A percentile compares a stretch with the other conserved stretches of the same genome.
phyloP scores from a whole-genome alignment of 352 stramenopile species.

The Pythium brassicae region DNA sequence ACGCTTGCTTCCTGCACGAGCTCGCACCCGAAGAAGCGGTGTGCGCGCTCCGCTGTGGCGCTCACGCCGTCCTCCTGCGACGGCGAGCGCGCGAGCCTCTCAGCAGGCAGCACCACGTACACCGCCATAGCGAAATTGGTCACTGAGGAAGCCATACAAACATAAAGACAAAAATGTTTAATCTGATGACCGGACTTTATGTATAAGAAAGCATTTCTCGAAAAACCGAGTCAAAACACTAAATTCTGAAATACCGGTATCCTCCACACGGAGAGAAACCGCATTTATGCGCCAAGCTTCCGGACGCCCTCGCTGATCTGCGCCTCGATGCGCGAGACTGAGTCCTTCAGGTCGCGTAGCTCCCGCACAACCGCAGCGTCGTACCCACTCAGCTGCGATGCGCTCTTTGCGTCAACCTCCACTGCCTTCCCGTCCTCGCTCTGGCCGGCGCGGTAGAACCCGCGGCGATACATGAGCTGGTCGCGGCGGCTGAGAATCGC shows the following conservation, averaged over 20 bases:
- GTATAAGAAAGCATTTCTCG: neutral
- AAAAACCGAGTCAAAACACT: neutral
- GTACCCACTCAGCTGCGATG: neutral
- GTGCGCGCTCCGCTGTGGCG: constrained; percentile 28
- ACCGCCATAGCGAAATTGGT: neutral
- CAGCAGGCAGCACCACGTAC: constrained; percentile 44
- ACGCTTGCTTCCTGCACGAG: constrained; percentile 88
- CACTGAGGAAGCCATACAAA: neutral
- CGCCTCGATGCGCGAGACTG: constrained; percentile 19
- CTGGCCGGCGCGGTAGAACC: neutral
- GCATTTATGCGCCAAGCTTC: neutral
- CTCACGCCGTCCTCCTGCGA: constrained; percentile 43
- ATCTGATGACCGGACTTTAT: neutral
- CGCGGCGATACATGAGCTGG: constrained; percentile 25
- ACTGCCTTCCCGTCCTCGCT: neutral
- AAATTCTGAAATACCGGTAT: neutral
- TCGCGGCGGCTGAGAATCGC: constrained; percentile 42
- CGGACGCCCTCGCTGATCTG: constrained; percentile 2
- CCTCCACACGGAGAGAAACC: neutral
- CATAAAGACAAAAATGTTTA: neutral
- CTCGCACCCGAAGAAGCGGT: constrained; percentile 88
- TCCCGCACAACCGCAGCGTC: constrained; percentile 8
- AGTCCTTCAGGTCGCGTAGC: constrained; percentile 19
- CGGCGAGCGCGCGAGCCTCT: constrained; percentile 38
- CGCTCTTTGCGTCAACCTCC: neutral